A percentile compares a stretch with the other conserved stretches of the same genome.
These are phyloP conservation scores for Alternaria solani DNA, from an alignment of 2,329 filamentous ascomycete genomes.

Conservation along the genomic window DNA sequence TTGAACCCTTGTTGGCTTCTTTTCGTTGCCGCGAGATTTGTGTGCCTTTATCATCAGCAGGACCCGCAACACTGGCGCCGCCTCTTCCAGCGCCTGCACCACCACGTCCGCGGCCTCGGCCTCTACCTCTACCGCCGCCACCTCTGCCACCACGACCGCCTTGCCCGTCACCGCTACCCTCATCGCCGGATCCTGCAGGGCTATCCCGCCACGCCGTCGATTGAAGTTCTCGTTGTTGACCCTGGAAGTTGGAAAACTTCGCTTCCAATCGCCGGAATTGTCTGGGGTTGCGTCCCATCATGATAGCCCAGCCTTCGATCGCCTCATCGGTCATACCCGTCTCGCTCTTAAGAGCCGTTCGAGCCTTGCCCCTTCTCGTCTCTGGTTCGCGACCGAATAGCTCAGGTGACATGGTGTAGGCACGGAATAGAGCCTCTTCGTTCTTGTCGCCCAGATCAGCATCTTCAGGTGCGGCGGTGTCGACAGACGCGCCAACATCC, in stretches of 20 bases:
- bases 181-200: constrained; percentile 63
- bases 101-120: constrained; percentile 45
- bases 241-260: constrained; percentile 71
- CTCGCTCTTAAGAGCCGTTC: constrained; percentile 72
- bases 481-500: constrained; percentile 89
- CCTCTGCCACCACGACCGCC: constrained; percentile 59
- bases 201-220: constrained; percentile 68
- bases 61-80: constrained; percentile 67
- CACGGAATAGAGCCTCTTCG: constrained; percentile 77
- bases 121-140: constrained; percentile 48
- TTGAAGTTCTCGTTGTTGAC: constrained; percentile 70
- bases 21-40: constrained; percentile 76
- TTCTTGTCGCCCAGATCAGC: constrained; percentile 64
- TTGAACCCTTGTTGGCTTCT: constrained; percentile 80
- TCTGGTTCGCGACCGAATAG: constrained; percentile 76
- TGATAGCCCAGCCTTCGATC: constrained; percentile 92
- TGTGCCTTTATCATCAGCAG: constrained; percentile 73
- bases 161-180: constrained; percentile 54
- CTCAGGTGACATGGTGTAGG: constrained; percentile 70
- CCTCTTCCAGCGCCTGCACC: constrained; percentile 44
- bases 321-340: constrained; percentile 93
- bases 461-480: constrained; percentile 65
- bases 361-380: constrained; percentile 70
- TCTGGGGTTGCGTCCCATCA: constrained; percentile 77
- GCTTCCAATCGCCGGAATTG: constrained; percentile 74